These are phyloP conservation scores for Oryza meyeriana DNA, from an alignment of 176 grass and related monocot species.

Conservation along the genomic window DNA sequence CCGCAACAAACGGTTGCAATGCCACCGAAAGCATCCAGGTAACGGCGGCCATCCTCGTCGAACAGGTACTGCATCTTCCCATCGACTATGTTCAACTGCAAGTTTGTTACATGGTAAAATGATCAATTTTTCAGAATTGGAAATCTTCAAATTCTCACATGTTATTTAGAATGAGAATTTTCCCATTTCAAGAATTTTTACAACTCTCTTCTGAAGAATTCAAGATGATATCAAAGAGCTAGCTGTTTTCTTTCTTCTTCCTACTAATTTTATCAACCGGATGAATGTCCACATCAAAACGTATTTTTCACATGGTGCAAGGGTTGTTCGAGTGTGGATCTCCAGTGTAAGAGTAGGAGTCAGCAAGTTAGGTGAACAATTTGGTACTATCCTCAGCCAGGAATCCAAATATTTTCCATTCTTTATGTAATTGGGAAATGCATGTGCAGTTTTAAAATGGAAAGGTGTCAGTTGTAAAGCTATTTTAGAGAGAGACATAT, in stretches of 20 bases:
- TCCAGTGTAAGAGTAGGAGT: conserved; percentile 27
- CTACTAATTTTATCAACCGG: neutral
- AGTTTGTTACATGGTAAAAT: neutral
- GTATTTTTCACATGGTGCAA: neutral
- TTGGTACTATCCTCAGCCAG: neutral
- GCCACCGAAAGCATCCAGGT: conserved; percentile 84
- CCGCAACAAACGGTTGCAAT: conserved; percentile 90
- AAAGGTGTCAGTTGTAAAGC: neutral
- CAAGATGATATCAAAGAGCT: conserved; percentile 18
- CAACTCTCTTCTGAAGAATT: neutral
- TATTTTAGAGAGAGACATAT: neutral
- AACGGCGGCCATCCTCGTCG: conserved; percentile 85
- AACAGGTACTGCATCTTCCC: conserved; percentile 93
- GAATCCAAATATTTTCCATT: neutral
- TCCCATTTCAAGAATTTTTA: neutral
- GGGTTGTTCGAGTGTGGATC: neutral
- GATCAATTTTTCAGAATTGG: neutral
- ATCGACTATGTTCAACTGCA: conserved; percentile 94
- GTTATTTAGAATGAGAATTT: neutral
- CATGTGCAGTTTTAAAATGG: neutral
- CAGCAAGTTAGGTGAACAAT: conserved; percentile 26
- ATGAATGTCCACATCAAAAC: neutral
- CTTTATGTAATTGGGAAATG: neutral
- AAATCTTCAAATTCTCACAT: neutral
- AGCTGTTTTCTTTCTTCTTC: neutral